Conservation (phyloP, 2,329 filamentous ascomycete species). For the Colletotrichum filicis region DNA sequence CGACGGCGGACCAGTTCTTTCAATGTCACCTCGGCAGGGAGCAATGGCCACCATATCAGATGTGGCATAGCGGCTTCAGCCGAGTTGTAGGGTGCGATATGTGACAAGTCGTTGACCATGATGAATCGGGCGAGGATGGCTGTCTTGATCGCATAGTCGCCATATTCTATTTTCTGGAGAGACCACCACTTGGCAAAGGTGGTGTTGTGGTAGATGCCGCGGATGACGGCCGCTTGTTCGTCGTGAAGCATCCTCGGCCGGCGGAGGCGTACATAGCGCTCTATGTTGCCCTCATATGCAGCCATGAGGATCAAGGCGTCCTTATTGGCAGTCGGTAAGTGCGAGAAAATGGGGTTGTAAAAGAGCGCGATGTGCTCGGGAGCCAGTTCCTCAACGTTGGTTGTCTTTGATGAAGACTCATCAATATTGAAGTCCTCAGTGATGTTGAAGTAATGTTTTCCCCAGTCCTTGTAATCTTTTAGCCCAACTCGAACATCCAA, state of each 20-base stretch:
- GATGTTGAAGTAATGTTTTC: constrained; percentile 39
- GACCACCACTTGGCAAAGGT: constrained; percentile 49
- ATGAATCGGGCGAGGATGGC: constrained; percentile 42
- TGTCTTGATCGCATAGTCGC: background rate
- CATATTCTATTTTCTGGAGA: background rate
- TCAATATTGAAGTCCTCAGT: constrained; percentile 45
- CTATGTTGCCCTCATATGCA: constrained; percentile 50
- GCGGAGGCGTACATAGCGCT: constrained; percentile 49
- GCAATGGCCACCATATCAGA: constrained; percentile 24
- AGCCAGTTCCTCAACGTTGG: constrained; percentile 31
- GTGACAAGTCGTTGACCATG: constrained; percentile 43
- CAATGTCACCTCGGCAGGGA: background rate
- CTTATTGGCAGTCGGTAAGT: constrained; percentile 50
- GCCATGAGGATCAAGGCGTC: constrained; percentile 50
- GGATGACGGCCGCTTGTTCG: constrained; percentile 43
- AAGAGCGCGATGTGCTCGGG: constrained; percentile 36
- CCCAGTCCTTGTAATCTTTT: constrained; percentile 13
- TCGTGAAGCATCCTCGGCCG: constrained; percentile 40
- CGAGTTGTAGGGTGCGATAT: background rate
- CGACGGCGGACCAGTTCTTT: background rate
- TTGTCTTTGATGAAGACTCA: constrained; percentile 25
- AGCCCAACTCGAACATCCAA: constrained; percentile 3
- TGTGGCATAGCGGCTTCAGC: background rate
- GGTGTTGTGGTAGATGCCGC: constrained; percentile 51
- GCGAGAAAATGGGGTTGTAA: constrained; percentile 43